Percentiles rank a stretch among this genome's conserved stretches.
phyloP scores from a whole-genome alignment of 768 basidiomycete genomes.

The Xerocomellus amylosporus region DNA sequence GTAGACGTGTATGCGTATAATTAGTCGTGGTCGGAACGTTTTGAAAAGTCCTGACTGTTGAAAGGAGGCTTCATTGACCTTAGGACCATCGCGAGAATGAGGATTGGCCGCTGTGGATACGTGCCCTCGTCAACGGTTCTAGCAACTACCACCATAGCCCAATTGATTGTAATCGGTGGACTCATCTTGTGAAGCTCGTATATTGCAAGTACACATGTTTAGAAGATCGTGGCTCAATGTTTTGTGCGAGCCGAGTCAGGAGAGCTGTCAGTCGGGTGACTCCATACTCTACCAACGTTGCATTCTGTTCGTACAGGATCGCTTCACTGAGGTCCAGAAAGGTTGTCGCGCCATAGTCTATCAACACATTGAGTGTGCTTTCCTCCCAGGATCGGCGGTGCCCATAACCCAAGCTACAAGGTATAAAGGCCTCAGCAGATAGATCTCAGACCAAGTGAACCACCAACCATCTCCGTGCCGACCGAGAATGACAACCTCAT shows the following conservation, averaged over 20 bases:
- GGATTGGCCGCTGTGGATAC: background rate
- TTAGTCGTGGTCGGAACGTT: background rate
- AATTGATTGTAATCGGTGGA: background rate
- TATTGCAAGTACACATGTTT: background rate
- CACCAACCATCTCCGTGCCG: conserved; percentile 81
- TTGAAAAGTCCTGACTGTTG: background rate
- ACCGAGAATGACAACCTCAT: conserved; percentile 83
- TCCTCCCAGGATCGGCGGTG: conserved; percentile 40
- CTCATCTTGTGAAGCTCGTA: background rate
- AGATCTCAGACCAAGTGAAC: background rate
- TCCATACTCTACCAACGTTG: conserved; percentile 59
- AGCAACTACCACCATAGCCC: background rate
- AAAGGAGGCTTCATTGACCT: background rate
- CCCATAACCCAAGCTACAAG: conserved; percentile 44
- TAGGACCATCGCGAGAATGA: background rate
- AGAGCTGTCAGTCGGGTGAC: conserved; percentile 52
- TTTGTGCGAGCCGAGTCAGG: no score
- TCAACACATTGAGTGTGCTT: background rate
- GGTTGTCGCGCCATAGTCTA: conserved; percentile 83
- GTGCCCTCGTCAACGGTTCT: background rate
- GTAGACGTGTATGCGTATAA: conserved; percentile 7
- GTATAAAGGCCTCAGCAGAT: background rate
- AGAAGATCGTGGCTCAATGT: conserved; percentile 15
- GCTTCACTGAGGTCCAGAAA: conserved; percentile 80
- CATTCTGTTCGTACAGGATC: conserved; percentile 64